Base-by-base conservation (phyloP, 192 early-diverging fungal species). In the Dimargaris xerosporica region DNA sequence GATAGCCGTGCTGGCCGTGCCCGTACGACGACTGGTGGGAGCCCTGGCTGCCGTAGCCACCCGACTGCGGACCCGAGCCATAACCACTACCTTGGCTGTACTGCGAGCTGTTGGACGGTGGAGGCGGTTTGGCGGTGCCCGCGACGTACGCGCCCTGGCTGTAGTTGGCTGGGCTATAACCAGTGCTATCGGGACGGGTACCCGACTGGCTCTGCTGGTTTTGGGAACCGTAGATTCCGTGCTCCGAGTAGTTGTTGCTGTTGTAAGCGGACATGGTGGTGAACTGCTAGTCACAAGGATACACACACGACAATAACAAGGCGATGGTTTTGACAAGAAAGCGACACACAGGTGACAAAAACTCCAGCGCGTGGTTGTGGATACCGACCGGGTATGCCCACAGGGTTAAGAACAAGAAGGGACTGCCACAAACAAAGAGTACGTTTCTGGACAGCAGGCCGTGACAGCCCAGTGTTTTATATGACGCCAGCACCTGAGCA, bases 81-180 rank as follows among this genome's bases (percentile, higher is more conserved):
- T 21, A 16, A 3, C 21, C 17, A 21, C 21, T 47, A 11, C 46
- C 46, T 12, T 47, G 46, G 29, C 17, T 34, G 54, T 19, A 26
- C n/a, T 56, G 29, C 6, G 5, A 28, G n/a, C 54, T 19, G 41
- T 28, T 13, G 58, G 41, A 44, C 17, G 58, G 58, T 26, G 54
- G 26, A 13, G 54, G 54, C 17, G 58, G 58, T 39, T 60, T 60
- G 43, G 58, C 15, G n/a, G 58, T 60, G 39, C 58, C 26, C 7
- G 58, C 34, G 34, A 60, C 58, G 26, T 60, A 60, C 17, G 58
- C 58, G 2, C 58, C 58, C 23, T 60, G 58, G 58, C n/a, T 60
- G 58, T 60, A 60, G 43, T 39, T 39, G 43, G 58, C 58, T 1
- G 58, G 58, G 39, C 13, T 0, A 41, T 60, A 60, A 2, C 58